These are phyloP conservation scores for Claviceps purpurea DNA, from an alignment of 2,329 filamentous ascomycete genomes.

Conservation along the genomic window DNA sequence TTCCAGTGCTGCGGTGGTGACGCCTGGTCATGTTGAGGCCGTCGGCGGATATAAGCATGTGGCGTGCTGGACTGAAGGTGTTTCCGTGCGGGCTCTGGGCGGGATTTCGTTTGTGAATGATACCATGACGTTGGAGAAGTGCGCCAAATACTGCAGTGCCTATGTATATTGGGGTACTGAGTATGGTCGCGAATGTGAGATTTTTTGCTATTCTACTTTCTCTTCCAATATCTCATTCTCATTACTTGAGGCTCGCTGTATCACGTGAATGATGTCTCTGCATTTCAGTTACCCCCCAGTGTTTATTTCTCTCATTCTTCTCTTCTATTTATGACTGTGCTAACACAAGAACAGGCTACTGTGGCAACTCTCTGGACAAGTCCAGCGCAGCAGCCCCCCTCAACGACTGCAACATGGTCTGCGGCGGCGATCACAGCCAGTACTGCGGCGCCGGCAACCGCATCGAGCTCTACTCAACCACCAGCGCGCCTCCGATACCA, in stretches of 20 bases:
- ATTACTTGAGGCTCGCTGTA: too few species aligned
- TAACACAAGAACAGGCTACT: slow-evolving; percentile 24
- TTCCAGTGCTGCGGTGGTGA: slow-evolving; percentile 13
- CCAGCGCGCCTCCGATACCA: slow-evolving; percentile 18
- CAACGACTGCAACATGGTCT: slow-evolving; percentile 24
- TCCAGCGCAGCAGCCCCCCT: slow-evolving; percentile 16
- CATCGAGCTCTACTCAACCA: slow-evolving; percentile 30
- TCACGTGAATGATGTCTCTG: too few species aligned
- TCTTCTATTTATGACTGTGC: background rate
- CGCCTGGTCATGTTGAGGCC: slow-evolving; percentile 21
- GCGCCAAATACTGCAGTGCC: slow-evolving; percentile 30
- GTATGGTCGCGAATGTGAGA: slow-evolving; percentile 36
- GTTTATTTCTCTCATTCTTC: background rate
- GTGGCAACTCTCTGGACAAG: slow-evolving; percentile 27
- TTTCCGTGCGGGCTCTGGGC: slow-evolving; percentile 28
- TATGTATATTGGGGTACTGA: slow-evolving; percentile 38
- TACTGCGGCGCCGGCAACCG: slow-evolving; percentile 30
- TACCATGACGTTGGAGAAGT: slow-evolving; percentile 35
- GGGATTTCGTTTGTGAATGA: slow-evolving; percentile 29
- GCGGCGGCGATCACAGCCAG: slow-evolving; percentile 26
- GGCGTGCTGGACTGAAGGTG: slow-evolving; percentile 36
- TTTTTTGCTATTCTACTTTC: background rate
- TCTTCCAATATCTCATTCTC: background rate
- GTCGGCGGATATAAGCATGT: slow-evolving; percentile 31
- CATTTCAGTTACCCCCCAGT: too few species aligned